Percentiles rank a stretch among this genome's conserved stretches.
phyloP scores from a whole-genome alignment of 2,329 filamentous ascomycete species.

The Colletotrichum lentis region DNA sequence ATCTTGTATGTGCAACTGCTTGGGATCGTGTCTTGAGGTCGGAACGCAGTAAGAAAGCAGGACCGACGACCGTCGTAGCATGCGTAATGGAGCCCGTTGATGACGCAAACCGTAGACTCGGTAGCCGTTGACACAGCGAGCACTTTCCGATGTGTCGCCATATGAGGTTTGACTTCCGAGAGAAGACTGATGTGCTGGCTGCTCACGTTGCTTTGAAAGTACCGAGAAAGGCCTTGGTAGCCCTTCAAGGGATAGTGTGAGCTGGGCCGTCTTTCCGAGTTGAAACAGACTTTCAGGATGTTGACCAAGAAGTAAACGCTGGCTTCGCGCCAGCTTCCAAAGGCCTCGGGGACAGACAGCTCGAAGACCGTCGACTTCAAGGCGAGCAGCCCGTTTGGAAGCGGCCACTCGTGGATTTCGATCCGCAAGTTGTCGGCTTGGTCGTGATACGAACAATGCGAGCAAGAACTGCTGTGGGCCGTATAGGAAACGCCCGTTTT shows the following conservation, averaged over 20 bases:
- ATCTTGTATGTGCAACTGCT: conserved; percentile 53
- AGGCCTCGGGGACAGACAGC: conserved; percentile 51
- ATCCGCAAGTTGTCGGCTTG: conserved; percentile 55
- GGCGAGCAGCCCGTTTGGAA: conserved; percentile 47
- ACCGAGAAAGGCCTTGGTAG: neutral
- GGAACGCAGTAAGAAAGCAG: conserved; percentile 37
- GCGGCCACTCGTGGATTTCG: conserved; percentile 63
- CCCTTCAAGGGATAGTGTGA: neutral
- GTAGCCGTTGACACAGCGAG: conserved; percentile 42
- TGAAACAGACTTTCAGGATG: conserved; percentile 45
- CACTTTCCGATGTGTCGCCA: conserved; percentile 48
- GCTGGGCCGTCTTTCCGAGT: neutral
- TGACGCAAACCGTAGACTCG: conserved; percentile 52
- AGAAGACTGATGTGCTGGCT: conserved; percentile 42
- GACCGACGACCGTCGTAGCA: conserved; percentile 47
- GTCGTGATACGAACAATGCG: conserved; percentile 46
- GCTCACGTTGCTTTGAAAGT: neutral
- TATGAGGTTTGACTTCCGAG: conserved; percentile 50
- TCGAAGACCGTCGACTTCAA: conserved; percentile 63
- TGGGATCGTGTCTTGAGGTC: conserved; percentile 40
- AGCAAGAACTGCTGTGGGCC: conserved; percentile 43
- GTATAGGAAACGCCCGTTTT: neutral
- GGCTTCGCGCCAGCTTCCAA: conserved; percentile 59
- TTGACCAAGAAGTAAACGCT: conserved; percentile 53
- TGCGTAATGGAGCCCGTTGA: conserved; percentile 54